A percentile compares a stretch with the other conserved stretches of the same genome.
phyloP scores from a whole-genome alignment of 1,284 basidiomycete species.

The Malassezia caprae region DNA sequence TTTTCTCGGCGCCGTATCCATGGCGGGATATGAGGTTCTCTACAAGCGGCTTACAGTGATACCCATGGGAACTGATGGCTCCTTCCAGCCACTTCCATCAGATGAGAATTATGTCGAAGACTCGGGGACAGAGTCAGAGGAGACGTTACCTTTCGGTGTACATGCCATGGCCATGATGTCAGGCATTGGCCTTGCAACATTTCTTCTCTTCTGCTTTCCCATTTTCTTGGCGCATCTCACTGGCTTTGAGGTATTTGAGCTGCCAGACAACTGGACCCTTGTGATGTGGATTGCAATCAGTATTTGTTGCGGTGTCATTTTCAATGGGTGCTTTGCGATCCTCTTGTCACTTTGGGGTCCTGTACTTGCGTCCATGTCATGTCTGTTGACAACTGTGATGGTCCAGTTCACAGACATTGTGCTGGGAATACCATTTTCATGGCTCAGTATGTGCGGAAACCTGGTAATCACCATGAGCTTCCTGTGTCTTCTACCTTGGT shows the following conservation, averaged over 20 bases:
- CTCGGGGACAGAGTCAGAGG: neutral
- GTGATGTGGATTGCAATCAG: conserved; percentile 22
- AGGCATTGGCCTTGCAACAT: conserved; percentile 39
- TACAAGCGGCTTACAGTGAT: conserved; percentile 43
- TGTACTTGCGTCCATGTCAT: conserved; percentile 41
- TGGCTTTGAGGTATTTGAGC: conserved; percentile 34
- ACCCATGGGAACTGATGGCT: conserved; percentile 8
- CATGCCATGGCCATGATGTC: conserved; percentile 45
- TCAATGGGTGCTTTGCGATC: conserved; percentile 36
- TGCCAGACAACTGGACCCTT: conserved; percentile 23
- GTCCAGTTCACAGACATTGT: conserved; percentile 32
- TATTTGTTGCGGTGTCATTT: conserved; percentile 36
- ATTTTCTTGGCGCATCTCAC: conserved; percentile 26
- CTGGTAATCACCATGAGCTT: conserved; percentile 37
- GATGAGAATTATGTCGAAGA: neutral
- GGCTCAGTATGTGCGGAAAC: conserved; percentile 35
- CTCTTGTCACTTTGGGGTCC: conserved; percentile 44
- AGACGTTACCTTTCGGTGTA: conserved; percentile 38
- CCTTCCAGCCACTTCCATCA: conserved; percentile 1
- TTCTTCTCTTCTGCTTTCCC: conserved; percentile 34
- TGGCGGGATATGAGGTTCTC: conserved; percentile 45
- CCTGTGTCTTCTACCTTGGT: conserved; percentile 12
- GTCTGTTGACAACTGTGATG: conserved; percentile 41
- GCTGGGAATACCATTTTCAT: conserved; percentile 30
- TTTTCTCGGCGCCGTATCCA: conserved; percentile 40